phyloP scores from a whole-genome alignment of 371 early-diverging fungal genomes.

The Lichtheimia ornata region DNA sequence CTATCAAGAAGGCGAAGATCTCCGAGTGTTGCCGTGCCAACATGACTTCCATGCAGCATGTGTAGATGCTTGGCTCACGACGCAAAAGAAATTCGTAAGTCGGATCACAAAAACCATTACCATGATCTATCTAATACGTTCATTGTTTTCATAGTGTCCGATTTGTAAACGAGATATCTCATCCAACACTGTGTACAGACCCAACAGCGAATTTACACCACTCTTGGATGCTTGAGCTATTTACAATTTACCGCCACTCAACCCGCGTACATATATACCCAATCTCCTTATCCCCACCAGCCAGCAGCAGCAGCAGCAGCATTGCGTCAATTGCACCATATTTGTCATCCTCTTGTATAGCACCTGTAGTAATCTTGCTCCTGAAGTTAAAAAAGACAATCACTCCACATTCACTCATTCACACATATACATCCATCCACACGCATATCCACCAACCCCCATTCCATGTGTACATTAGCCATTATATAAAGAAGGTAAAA shows the following conservation, averaged over 20 bases:
- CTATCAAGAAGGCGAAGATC: constrained; percentile 74
- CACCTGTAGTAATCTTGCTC: too few relatives aligned
- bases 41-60: constrained; percentile 93
- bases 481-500: too few relatives aligned
- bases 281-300: not conserved
- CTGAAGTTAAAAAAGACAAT: too few relatives aligned
- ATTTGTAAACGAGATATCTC: constrained; percentile 9
- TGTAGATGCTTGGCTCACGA: constrained; percentile 87
- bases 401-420: too few relatives aligned
- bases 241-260: too few relatives aligned
- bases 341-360: too few relatives aligned
- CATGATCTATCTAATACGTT: not conserved
- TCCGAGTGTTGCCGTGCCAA: constrained; percentile 84
- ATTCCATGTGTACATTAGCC: too few relatives aligned
- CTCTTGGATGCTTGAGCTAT: constrained; percentile 5
- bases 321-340: too few relatives aligned
- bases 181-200: constrained; percentile 4
- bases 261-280: too few relatives aligned
- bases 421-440: too few relatives aligned
- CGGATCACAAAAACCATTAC: not conserved
- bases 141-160: constrained; percentile 5
- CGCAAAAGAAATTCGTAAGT: constrained; percentile 77
- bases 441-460: too few relatives aligned
- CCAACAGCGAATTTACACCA: constrained; percentile 12
- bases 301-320: not conserved